phyloP scores from a whole-genome alignment of 2,329 filamentous ascomycete species.

The Hymenoscyphus occultus region DNA sequence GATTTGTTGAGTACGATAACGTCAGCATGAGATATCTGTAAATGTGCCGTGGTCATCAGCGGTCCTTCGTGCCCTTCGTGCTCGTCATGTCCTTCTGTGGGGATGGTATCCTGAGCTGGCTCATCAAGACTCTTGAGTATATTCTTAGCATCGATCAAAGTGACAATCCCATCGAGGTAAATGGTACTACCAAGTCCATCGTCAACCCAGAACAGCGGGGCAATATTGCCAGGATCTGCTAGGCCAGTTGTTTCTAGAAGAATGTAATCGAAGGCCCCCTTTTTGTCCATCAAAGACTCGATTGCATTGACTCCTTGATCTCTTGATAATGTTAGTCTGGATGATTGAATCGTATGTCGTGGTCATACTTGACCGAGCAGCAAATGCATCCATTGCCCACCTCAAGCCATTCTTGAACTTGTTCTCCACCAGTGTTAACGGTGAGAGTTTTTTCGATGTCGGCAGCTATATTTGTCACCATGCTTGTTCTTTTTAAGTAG shows the following conservation, averaged over 20 bases:
- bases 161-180: conserved; percentile 95
- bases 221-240: conserved; percentile 92
- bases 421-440: conserved; percentile 76
- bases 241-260: conserved; percentile 93
- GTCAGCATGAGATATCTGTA: conserved; percentile 96
- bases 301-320: conserved; percentile 93
- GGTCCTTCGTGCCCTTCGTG: conserved; percentile 54
- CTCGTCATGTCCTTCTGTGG: conserved; percentile 43
- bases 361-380: conserved; percentile 84
- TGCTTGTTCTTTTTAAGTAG: conserved; percentile 3
- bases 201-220: conserved; percentile 96
- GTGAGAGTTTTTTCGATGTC: conserved; percentile 97
- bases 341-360: background rate
- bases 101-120: conserved; percentile 50
- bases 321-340: conserved; percentile 43
- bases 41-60: conserved; percentile 84
- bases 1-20: conserved; percentile 93
- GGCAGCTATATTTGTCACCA: conserved; percentile 50
- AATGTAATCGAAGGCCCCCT: conserved; percentile 95
- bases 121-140: conserved; percentile 81
- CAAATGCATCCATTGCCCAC: conserved; percentile 97
- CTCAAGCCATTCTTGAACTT: conserved; percentile 92
- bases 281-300: conserved; percentile 91
- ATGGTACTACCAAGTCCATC: conserved; percentile 93
- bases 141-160: conserved; percentile 92